These are phyloP conservation scores for Candida succiphila DNA, from an alignment of 805 yeast species.

Conservation along the genomic window DNA sequence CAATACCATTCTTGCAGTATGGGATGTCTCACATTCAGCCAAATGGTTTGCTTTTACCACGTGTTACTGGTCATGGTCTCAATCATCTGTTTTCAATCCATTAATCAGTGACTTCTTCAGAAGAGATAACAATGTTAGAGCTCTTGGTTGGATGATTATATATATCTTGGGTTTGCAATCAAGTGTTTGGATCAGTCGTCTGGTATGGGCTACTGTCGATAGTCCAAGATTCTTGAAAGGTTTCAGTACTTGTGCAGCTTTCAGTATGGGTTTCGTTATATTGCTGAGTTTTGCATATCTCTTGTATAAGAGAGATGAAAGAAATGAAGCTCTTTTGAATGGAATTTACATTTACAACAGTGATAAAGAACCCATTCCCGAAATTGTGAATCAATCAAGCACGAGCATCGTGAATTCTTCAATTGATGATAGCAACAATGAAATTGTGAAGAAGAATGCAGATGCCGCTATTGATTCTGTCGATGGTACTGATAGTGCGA, in stretches of 20 bases:
- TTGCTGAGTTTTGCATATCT: slow-evolving; percentile 10
- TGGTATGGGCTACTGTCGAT: slow-evolving; percentile 39
- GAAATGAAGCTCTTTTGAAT: slow-evolving; percentile 31
- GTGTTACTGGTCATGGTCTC: slow-evolving; percentile 53
- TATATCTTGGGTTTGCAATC: slow-evolving; percentile 39
- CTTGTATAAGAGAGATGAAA: slow-evolving; percentile 45
- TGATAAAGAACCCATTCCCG: slow-evolving; percentile 6
- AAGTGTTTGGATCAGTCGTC: slow-evolving; percentile 22
- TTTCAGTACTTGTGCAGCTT: slow-evolving; percentile 35
- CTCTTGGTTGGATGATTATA: slow-evolving; percentile 46
- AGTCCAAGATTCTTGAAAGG: slow-evolving; percentile 49
- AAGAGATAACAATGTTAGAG: slow-evolving; percentile 43
- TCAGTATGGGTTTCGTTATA: slow-evolving; percentile 21
- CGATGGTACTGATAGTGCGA: too few species aligned
- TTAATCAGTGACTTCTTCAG: slow-evolving; percentile 50
- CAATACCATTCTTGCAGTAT: slow-evolving; percentile 43
- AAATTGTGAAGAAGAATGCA: too few species aligned
- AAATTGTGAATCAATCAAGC: slow-evolving; percentile 1
- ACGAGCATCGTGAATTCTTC: too few species aligned
- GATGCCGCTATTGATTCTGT: too few species aligned
- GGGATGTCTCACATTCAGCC: slow-evolving; percentile 50
- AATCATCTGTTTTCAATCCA: slow-evolving; percentile 52
- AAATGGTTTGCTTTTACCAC: slow-evolving; percentile 58
- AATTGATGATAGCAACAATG: too few species aligned
- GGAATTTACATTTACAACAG: slow-evolving; percentile 39